A percentile compares a stretch with the other conserved stretches of the same genome.
phyloP scores from a whole-genome alignment of 2,329 filamentous ascomycete species.

The Fonsecaea pedrosoi region DNA sequence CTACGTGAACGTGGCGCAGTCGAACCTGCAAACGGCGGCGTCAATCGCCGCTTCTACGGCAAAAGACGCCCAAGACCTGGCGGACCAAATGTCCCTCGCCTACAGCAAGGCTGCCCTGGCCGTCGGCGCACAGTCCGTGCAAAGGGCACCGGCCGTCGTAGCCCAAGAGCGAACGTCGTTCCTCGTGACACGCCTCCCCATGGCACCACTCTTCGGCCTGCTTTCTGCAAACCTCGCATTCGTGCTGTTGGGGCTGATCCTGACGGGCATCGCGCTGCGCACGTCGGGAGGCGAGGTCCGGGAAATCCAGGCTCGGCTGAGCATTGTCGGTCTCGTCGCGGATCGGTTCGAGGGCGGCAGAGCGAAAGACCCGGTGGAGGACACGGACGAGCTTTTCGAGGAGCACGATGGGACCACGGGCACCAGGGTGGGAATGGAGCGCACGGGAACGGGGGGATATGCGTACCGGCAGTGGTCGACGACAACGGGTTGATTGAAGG shows the following conservation, averaged over 20 bases:
- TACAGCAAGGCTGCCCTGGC: constrained; percentile 13
- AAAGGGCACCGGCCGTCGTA: not conserved
- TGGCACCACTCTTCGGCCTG: not conserved
- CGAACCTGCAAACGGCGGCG: not conserved
- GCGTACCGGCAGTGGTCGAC: constrained; percentile 3
- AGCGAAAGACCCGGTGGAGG: constrained; percentile 4
- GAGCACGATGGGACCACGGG: constrained; percentile 22
- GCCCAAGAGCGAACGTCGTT: not conserved
- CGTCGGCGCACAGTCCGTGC: constrained; percentile 15
- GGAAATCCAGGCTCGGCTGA: constrained; percentile 28
- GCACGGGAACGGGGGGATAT: constrained; percentile 1
- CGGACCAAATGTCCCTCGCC: not conserved
- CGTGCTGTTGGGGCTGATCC: constrained; percentile 6
- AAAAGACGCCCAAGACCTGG: not conserved
- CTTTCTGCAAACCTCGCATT: constrained; percentile 5
- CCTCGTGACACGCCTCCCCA: constrained; percentile 9
- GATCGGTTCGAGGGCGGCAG: constrained; percentile 21
- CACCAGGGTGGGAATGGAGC: constrained; percentile 9
- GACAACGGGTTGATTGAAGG: not conserved
- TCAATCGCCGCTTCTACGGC: not conserved
- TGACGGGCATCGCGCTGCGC: constrained; percentile 15
- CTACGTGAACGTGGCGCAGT: not conserved
- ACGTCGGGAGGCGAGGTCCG: constrained; percentile 16
- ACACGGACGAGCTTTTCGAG: constrained; percentile 23
- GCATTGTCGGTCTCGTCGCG: constrained; percentile 28